A percentile compares a stretch with the other conserved stretches of the same genome.
phyloP scores from a whole-genome alignment of 139 green algal genomes.

The Gonium pectorale region DNA sequence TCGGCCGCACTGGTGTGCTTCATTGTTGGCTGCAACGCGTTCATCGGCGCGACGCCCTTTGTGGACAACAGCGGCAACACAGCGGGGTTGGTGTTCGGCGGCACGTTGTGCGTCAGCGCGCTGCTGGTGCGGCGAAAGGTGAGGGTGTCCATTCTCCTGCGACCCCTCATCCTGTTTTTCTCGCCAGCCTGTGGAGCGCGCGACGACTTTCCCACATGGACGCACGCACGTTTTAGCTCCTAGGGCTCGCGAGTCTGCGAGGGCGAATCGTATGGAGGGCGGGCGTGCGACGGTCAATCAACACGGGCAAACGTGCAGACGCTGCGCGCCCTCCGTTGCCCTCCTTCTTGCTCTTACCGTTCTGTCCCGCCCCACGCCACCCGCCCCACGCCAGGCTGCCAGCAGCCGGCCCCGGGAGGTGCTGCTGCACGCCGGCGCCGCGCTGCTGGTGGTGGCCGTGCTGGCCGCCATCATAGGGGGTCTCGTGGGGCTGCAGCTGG shows the following conservation, averaged over 20 bases:
- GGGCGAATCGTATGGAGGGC: too few species aligned
- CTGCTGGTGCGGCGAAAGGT: conserved; percentile 20
- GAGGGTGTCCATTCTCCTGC: not conserved
- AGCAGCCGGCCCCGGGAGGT: not conserved
- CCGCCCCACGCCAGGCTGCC: not conserved
- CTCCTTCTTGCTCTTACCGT: too few species aligned
- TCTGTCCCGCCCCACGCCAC: not conserved
- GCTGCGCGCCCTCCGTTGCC: too few species aligned
- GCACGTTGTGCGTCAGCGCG: not conserved
- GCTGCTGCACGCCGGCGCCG: not conserved
- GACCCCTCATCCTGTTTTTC: not conserved
- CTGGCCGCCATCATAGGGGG: conserved; percentile 15
- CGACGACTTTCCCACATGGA: too few species aligned
- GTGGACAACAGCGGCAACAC: conserved; percentile 55
- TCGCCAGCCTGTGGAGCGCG: not conserved
- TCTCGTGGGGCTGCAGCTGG: conserved; percentile 31
- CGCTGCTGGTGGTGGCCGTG: not conserved
- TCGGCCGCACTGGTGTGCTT: not conserved
- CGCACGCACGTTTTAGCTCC: too few species aligned
- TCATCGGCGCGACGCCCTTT: conserved; percentile 49
- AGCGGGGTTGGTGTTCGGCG: conserved; percentile 31
- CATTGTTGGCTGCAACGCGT: conserved; percentile 30
- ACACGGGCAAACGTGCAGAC: too few species aligned
- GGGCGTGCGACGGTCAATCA: too few species aligned
- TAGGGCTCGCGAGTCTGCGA: too few species aligned